Evolutionary conservation across 2,329 filamentous ascomycete genomes (phyloP), one percentile per base, ranked within the genome.

Genomic region (Xylariales sp.): DNA sequence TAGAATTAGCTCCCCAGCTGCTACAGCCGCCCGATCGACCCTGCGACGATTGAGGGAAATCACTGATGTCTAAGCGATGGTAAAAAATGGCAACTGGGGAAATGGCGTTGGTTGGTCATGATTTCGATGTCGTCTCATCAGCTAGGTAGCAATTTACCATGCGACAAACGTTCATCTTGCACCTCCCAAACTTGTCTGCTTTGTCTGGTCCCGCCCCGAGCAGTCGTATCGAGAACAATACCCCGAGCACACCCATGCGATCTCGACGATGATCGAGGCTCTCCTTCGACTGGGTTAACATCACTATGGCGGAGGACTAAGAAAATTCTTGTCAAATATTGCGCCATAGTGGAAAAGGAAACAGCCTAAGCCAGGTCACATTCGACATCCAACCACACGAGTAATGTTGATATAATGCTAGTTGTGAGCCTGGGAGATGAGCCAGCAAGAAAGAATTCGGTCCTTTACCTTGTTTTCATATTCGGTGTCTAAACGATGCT

Each of bases 81-180:
- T 60, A 64, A 62, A 66, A 63, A 67, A 55, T 46, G 64, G 66
- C 63, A 71, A 69, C 62, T 54, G 46, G 69, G 64, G 64, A 68
- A 69, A 66, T 65, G 67, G 69, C 69, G 64, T 69, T 69, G 59
- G 64, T 64, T 65, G 67, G 67, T 71, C 69, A 71, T 71, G 67
- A 69, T 71, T 71, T 70, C 60, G 62, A 55, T 65, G 67, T 69
- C 64, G 61, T 65, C 64, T 71, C 64, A 63, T 69, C 69, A 65
- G 69, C 61, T 69, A 71, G 67, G 69, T 71, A 71, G 69, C 36
- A 71, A 69, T 62, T 68, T 65, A 65, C 67, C 64, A 67, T 61
- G 64, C 67, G 67, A 69, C 69, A 71, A 62, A 67, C 54, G 32
- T 67, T 69, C 50, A 59, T 49, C 58, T 64, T 65, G 36, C 63